Evolutionary conservation across 805 yeast genomes (phyloP), one percentile per base, ranked within the genome.

Genomic region (Candida yuanshanica): DNA sequence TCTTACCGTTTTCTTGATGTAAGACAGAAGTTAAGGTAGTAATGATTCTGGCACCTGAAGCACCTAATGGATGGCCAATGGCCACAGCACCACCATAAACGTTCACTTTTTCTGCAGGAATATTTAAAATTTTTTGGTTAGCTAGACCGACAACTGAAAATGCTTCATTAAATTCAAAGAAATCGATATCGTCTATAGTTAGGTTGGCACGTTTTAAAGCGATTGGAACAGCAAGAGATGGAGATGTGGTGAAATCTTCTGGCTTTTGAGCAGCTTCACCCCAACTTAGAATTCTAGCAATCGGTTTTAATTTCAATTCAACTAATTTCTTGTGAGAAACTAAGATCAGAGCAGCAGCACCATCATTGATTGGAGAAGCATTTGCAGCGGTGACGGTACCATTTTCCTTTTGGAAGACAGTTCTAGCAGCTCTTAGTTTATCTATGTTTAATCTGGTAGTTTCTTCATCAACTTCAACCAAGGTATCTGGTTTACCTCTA

Each of bases 191-290:
- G 41, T 75, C 75, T 38, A 74, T 56, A 12, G 73, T 44, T 37
- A 90, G 57, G 38, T 79, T 75, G 33, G 97, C 95, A 58, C 82
- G 93, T 66, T 87, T 83, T 58, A 93, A 73, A 31, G 97, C 98
- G 74, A 90, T 91, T 68, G 96, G 96, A 55, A 91, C 80, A 40
- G 99, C 96, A 60, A 89, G 72, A 26, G 96, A 69, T 51, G 99
- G 99, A 23, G 98, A 89, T 66, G 93, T 84, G 41, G 99, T 91
- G 75, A 93, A 93, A 69, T 90, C 95, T 55, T 83, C 76, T 51
- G 99, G 99, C 34, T 80, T 79, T 64, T 88, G 90, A 43, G 95
- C 99, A 58, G 98, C 98, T 64, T 93, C 99, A 67, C 95, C 99
- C 95, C 96, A 91, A 46, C 96, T 95, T 40, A 76, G 62, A 56